These are phyloP conservation scores for Melaleuca quinquenervia DNA, from an alignment of 345 rosid genomes.

Conservation along the genomic window DNA sequence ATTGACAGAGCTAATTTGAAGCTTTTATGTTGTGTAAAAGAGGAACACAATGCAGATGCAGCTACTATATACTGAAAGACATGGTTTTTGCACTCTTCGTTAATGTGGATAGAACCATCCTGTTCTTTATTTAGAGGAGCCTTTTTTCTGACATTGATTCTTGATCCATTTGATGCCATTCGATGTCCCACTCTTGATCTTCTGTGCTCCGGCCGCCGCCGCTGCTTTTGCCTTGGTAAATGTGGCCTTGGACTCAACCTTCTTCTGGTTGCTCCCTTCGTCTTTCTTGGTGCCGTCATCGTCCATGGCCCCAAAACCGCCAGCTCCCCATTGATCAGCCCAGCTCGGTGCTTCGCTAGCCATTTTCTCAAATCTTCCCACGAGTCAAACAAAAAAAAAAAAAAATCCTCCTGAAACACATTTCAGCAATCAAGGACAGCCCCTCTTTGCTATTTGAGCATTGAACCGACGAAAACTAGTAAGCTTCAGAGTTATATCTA, in stretches of 20 bases:
- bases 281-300: constrained; percentile 17
- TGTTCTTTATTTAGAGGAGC: constrained; percentile 3
- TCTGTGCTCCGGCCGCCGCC: constrained; percentile 19
- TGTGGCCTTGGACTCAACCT: constrained; percentile 27
- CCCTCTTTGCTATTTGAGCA: not conserved
- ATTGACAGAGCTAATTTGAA: not conserved
- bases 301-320: constrained; percentile 48
- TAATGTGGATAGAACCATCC: not conserved
- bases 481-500: not conserved
- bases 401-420: not conserved
- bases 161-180: constrained; percentile 60
- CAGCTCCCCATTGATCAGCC: constrained; percentile 96
- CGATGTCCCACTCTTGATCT: constrained; percentile 25
- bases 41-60: not conserved
- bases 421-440: not conserved
- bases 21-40: not conserved
- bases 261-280: constrained; percentile 24
- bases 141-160: constrained; percentile 32
- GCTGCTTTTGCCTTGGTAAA: constrained; percentile 35
- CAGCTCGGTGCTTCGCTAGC: constrained; percentile 78
- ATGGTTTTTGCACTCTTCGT: not conserved
- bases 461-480: not conserved
- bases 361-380: constrained; percentile 10
- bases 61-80: not conserved
- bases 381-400: not conserved